Conservation (phyloP, 805 yeast genomes). For the Kodamaea neixiangensis region DNA sequence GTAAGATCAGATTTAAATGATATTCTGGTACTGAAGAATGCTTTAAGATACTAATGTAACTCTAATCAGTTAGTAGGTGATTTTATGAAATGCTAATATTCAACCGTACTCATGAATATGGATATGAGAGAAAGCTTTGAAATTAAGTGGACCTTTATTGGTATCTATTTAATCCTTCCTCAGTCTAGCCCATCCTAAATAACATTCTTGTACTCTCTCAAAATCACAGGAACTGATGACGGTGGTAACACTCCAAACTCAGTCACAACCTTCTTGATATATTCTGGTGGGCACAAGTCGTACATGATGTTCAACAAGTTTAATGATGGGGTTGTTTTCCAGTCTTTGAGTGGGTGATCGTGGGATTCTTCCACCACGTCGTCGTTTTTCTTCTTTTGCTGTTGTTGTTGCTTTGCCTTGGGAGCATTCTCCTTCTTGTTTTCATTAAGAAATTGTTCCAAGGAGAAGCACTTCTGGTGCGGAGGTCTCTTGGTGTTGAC, state of each 20-base stretch:
- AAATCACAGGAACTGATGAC: constrained; percentile 95
- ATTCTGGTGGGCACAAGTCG: constrained; percentile 92
- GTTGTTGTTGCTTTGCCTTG: constrained; percentile 23
- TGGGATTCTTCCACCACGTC: constrained; percentile 21
- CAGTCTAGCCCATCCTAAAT: not conserved
- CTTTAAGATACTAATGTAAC: too few species aligned
- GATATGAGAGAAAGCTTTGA: too few species aligned
- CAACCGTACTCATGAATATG: too few species aligned
- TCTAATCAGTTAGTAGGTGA: too few species aligned
- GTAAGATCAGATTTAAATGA: too few species aligned
- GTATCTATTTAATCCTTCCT: constrained; percentile 1
- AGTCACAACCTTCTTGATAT: constrained; percentile 91
- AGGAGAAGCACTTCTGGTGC: constrained; percentile 58
- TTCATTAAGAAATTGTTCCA: constrained; percentile 59
- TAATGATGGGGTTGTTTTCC: constrained; percentile 64
- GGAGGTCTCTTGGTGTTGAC: constrained; percentile 54
- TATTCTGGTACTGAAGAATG: too few species aligned
- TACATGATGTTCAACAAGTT: constrained; percentile 84
- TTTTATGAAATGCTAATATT: too few species aligned
- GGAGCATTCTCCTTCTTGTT: constrained; percentile 18
- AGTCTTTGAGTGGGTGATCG: constrained; percentile 52
- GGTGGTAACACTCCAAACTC: constrained; percentile 97
- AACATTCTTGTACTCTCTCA: constrained; percentile 79
- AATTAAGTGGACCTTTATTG: not conserved
- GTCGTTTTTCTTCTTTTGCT: constrained; percentile 15